Base-by-base conservation (phyloP, 208 protist species). In the Leishmania tropica region DNA sequence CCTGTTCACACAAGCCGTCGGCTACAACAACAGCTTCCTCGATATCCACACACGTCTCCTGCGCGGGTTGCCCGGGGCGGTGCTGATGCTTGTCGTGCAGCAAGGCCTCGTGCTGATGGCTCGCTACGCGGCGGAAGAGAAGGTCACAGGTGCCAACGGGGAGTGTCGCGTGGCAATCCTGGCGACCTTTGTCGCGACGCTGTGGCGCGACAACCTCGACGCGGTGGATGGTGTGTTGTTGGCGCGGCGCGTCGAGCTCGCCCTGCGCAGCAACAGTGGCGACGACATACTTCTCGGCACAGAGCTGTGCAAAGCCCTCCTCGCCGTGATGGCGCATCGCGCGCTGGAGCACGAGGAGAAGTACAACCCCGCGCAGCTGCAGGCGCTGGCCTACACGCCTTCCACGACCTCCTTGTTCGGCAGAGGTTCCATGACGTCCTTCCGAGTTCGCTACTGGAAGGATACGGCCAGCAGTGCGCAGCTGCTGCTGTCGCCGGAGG, bases 1-100 rank as follows among this genome's bases (percentile, higher is more conserved):
- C 31, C 80, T 97, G n/a, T 89, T 97, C 80, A 67, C 79, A 56
- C 94, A 95, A 77, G 89, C 91, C 0, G 85, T 97, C 4, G 94
- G 94, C 40, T 97, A 97, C 76, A 85, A 88, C 60, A 97, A 97
- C 83, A 92, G 86, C 80, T 95, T 95, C 77, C 81, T 97, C 13
- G 64, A 68, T n/a, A 70, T 92, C 6, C 94, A 97, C 83, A 92
- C 89, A 35, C 86, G 85, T 62, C 78, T 97, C 42, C 81, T 97
- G 53, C 80, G 80, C 37, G 86, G 87, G 0, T 80, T 93, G 65
- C 94, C 94, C 6, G 45, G 85, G 11, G 85, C 94, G 10, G 76
- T 95, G 15, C 53, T 96, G 75, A 92, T 83, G 48, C 79, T 97
- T 47, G 75, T 94, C 35, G n/a, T 88, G 2, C 91, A 95, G 72